These are phyloP conservation scores for Aspergillus spinulosporus DNA, from an alignment of 2,329 filamentous ascomycete species.

Conservation along the genomic window DNA sequence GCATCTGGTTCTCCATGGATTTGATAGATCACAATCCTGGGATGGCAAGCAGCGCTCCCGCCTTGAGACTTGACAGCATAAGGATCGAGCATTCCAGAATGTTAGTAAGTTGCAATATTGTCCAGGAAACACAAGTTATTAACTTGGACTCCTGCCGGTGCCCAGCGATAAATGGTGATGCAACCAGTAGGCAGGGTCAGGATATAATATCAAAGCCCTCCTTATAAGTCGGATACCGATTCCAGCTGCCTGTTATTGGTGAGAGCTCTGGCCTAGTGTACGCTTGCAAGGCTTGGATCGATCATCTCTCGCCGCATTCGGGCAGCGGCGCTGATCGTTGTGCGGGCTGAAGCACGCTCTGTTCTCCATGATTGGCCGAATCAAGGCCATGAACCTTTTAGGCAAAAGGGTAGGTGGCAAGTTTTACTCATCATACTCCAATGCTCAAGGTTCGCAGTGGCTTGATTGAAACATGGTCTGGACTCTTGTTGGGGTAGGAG, in stretches of 20 bases:
- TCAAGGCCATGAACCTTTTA: neutral
- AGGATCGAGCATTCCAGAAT: neutral
- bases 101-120: neutral
- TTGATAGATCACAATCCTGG: neutral
- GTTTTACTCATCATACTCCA: neutral
- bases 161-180: neutral
- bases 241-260: neutral
- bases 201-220: neutral
- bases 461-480: neutral
- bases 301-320: neutral
- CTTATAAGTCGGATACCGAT: neutral
- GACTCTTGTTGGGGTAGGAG: neutral
- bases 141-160: neutral
- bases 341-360: neutral
- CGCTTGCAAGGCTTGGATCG: neutral
- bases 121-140: neutral
- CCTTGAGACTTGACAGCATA: neutral
- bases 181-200: too few relatives aligned
- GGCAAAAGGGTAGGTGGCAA: neutral
- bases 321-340: neutral
- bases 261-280: neutral
- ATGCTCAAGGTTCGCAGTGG: neutral
- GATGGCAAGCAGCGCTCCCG: neutral
- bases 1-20: neutral
- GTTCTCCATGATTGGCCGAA: neutral